These are phyloP conservation scores for Paramecium caudatum DNA, from an alignment of 73 alveolate species.

Conservation along the genomic window DNA sequence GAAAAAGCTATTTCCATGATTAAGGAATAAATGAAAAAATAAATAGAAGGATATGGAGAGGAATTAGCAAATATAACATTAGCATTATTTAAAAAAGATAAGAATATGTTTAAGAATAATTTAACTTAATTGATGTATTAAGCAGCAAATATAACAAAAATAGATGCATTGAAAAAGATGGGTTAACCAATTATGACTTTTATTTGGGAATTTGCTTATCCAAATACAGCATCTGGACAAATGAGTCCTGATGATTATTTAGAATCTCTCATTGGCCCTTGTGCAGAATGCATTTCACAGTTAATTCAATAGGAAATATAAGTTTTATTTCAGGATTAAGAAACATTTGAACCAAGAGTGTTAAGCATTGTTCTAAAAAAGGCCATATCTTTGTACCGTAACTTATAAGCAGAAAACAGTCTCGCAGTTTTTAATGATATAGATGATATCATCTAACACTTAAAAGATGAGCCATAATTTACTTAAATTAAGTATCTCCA, in stretches of 20 bases:
- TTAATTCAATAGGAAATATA: conserved; percentile 11
- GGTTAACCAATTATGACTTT: conserved; percentile 70
- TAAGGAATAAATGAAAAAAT: conserved; percentile 60
- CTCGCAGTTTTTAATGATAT: conserved; percentile 40
- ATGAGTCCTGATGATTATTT: conserved; percentile 46
- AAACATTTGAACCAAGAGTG: conserved; percentile 31
- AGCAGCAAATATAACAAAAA: conserved; percentile 27
- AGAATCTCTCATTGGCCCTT: not conserved
- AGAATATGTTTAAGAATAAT: conserved; percentile 61
- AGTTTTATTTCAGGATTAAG: not conserved
- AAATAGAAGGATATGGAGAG: conserved; percentile 68
- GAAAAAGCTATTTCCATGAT: conserved; percentile 72
- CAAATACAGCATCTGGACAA: not conserved
- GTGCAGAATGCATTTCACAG: conserved; percentile 54
- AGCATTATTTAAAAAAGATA: conserved; percentile 61
- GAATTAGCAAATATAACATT: conserved; percentile 66
- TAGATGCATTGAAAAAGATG: conserved; percentile 6
- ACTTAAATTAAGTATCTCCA: conserved; percentile 18
- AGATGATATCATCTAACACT: not conserved
- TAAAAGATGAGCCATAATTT: conserved; percentile 16
- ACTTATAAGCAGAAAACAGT: not conserved
- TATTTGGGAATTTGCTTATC: conserved; percentile 78
- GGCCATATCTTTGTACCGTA: not conserved
- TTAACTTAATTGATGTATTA: conserved; percentile 60
- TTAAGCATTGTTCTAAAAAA: conserved; percentile 24